Conservation (phyloP, 2,329 filamentous ascomycete genomes). For the Bipolaris cookei region DNA sequence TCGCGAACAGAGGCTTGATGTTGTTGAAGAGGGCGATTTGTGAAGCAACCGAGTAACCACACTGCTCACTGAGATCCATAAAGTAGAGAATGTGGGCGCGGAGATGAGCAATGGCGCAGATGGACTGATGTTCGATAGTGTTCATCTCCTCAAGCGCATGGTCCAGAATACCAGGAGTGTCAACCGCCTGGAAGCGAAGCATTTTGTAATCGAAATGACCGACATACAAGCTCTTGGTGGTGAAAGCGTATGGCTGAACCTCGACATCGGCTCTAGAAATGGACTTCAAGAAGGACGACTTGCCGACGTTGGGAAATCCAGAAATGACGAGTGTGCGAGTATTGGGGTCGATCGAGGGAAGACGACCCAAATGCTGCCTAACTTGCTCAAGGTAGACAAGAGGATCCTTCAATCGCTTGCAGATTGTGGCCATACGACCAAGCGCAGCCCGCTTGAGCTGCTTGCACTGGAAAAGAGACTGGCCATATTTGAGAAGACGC, state of each 20-base stretch:
- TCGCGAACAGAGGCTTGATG: constrained; percentile 91
- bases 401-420: constrained; percentile 92
- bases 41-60: constrained; percentile 88
- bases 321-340: constrained; percentile 95
- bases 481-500: constrained; percentile 90
- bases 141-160: constrained; percentile 98
- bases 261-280: constrained; percentile 95
- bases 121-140: constrained; percentile 99
- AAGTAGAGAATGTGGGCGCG: constrained; percentile 96
- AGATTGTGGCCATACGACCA: constrained; percentile 97
- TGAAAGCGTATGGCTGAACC: constrained; percentile 97
- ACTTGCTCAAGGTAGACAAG: constrained; percentile 96
- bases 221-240: constrained; percentile 95
- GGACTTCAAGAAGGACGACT: constrained; percentile 92
- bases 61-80: constrained; percentile 97
- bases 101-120: constrained; percentile 96
- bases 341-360: constrained; percentile 98
- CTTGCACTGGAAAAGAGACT: constrained; percentile 95
- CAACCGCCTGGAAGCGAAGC: constrained; percentile 86
- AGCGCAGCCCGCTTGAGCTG: constrained; percentile 95
- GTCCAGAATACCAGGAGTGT: constrained; percentile 97
- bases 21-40: constrained; percentile 96
- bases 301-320: constrained; percentile 91
- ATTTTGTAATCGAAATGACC: constrained; percentile 99
- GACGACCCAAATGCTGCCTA: constrained; percentile 93